phyloP scores from a whole-genome alignment of 2,329 filamentous ascomycete species.

The Epichloe sibirici region DNA sequence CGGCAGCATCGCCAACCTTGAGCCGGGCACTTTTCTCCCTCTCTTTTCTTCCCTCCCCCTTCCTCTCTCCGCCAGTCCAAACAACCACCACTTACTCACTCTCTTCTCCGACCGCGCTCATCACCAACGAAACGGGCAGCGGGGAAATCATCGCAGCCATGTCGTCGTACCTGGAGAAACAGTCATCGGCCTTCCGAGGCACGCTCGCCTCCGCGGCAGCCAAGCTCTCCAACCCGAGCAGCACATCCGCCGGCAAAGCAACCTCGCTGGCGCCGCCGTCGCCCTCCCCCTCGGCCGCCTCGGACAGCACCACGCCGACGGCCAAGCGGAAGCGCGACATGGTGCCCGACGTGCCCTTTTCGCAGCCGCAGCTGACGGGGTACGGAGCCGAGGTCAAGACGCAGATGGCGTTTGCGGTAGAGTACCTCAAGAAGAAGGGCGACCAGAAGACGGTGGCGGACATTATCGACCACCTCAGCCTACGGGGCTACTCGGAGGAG shows the following conservation, averaged over 20 bases:
- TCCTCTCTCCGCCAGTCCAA: not conserved
- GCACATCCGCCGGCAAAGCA: constrained; percentile 26
- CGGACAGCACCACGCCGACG: constrained; percentile 50
- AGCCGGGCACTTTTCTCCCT: not conserved
- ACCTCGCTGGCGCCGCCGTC: constrained; percentile 43
- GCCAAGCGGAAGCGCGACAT: constrained; percentile 49
- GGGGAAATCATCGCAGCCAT: constrained; percentile 25
- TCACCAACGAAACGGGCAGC: too few species aligned
- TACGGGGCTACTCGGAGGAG: constrained; percentile 49
- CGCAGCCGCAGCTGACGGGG: constrained; percentile 63
- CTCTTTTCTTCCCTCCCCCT: not conserved
- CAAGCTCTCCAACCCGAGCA: constrained; percentile 44
- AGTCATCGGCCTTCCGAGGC: constrained; percentile 50
- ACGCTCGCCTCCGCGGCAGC: constrained; percentile 50
- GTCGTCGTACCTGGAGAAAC: constrained; percentile 52
- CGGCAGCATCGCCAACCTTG: not conserved
- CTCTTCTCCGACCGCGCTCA: too few species aligned
- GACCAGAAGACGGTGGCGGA: constrained; percentile 59
- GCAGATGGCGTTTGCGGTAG: constrained; percentile 76
- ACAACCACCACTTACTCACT: not conserved
- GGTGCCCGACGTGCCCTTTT: constrained; percentile 47
- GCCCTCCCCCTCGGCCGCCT: constrained; percentile 44
- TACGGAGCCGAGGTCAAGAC: constrained; percentile 74
- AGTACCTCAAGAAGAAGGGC: constrained; percentile 65
- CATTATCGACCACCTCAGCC: constrained; percentile 68